Percentiles rank a stretch among this genome's conserved stretches.
Evolutionary conservation across 495 filamentous ascomycete species (phyloP).

Genomic region (Xylaria acuta): DNA sequence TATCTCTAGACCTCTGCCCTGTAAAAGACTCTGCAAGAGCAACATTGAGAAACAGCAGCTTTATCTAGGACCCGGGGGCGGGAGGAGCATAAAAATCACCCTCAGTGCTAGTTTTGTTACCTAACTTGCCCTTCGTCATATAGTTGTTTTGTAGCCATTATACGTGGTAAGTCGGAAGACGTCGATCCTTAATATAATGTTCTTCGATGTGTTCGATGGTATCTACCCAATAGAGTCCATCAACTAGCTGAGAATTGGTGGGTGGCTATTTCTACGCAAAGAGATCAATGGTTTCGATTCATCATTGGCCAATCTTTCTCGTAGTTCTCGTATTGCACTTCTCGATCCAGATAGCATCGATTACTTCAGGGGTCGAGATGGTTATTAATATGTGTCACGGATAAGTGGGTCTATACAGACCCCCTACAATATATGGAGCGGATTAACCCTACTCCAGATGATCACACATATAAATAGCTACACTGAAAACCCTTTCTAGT

Average conservation of each 20-base stretch:
- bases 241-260: not conserved
- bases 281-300: not conserved
- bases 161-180: conserved; percentile 32
- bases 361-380: not conserved
- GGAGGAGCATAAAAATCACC: not conserved
- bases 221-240: conserved; percentile 55
- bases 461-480: too few relatives aligned
- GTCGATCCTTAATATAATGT: conserved; percentile 53
- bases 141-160: not conserved
- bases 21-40: not conserved
- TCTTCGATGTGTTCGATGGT: conserved; percentile 53
- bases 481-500: too few relatives aligned
- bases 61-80: not conserved
- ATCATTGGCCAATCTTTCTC: not conserved
- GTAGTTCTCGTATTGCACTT: not conserved
- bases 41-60: not conserved
- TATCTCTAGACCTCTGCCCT: not conserved
- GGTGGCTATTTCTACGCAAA: not conserved
- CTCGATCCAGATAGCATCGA: not conserved
- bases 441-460: too few relatives aligned
- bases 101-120: not conserved
- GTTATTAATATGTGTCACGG: too few relatives aligned
- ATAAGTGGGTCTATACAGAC: too few relatives aligned
- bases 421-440: too few relatives aligned
- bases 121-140: not conserved